phyloP scores from a whole-genome alignment of 805 yeast species.

The Metschnikowia hibisci region DNA sequence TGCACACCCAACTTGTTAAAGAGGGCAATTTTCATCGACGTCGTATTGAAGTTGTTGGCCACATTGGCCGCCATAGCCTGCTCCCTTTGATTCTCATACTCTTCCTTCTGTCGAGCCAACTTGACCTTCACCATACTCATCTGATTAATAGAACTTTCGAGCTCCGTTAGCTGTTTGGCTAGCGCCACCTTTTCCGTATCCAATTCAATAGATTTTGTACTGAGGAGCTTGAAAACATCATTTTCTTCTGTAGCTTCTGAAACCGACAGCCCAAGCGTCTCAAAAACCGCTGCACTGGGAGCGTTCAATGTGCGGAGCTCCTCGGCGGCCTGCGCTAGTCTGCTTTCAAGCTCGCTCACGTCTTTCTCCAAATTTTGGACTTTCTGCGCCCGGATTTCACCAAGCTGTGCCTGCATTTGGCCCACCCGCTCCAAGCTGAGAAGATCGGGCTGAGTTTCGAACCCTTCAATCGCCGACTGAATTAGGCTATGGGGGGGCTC shows the following conservation, averaged over 20 bases:
- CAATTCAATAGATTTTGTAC: slow-evolving; percentile 27
- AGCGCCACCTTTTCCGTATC: slow-evolving; percentile 48
- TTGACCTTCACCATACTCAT: slow-evolving; percentile 32
- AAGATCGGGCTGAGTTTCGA: slow-evolving; percentile 50
- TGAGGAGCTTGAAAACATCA: slow-evolving; percentile 26
- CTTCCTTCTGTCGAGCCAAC: slow-evolving; percentile 34
- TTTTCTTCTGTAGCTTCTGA: slow-evolving; percentile 22
- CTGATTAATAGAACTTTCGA: slow-evolving; percentile 40
- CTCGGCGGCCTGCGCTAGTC: slow-evolving; percentile 1
- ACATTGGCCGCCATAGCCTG: slow-evolving; percentile 30
- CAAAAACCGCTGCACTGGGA: slow-evolving; percentile 22
- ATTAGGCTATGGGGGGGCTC: slow-evolving; percentile 34
- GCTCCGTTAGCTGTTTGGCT: slow-evolving; percentile 50
- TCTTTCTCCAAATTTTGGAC: slow-evolving; percentile 15
- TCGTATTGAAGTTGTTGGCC: slow-evolving; percentile 39
- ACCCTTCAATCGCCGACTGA: slow-evolving; percentile 42
- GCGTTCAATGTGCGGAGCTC: slow-evolving; percentile 22
- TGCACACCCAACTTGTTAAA: slow-evolving; percentile 59
- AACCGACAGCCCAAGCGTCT: slow-evolving; percentile 17
- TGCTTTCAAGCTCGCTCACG: slow-evolving; percentile 14
- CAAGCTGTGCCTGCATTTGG: slow-evolving; percentile 30
- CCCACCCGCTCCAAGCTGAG: slow-evolving; percentile 43
- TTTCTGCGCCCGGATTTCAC: slow-evolving; percentile 24
- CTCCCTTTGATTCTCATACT: slow-evolving; percentile 28
- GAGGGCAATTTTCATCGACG: slow-evolving; percentile 52